These are phyloP conservation scores for Pisolithus marmoratus DNA, from an alignment of 768 basidiomycete species.

Conservation along the genomic window DNA sequence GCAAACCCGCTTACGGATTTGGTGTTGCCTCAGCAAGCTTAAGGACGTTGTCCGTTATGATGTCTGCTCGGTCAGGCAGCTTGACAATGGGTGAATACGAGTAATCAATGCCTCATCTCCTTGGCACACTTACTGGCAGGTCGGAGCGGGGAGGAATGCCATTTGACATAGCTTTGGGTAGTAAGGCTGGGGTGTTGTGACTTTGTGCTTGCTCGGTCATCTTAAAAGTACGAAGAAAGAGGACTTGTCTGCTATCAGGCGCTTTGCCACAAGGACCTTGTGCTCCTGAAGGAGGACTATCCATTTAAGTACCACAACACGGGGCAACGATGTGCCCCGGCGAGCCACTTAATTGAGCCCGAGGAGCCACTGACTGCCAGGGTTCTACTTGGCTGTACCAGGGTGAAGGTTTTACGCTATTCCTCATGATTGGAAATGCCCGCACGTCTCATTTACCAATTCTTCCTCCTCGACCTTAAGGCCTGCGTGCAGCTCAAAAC, in stretches of 20 bases:
- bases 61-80: conserved; percentile 45
- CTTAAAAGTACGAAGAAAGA: background rate
- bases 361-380: too few species aligned
- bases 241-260: background rate
- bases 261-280: background rate
- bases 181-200: background rate
- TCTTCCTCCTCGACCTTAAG: too few species aligned
- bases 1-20: conserved; percentile 30
- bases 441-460: too few species aligned
- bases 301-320: too few species aligned
- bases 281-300: background rate
- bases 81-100: conserved; percentile 13
- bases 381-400: too few species aligned
- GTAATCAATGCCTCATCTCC: background rate
- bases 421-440: background rate
- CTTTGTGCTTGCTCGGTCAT: background rate
- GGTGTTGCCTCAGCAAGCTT: conserved; percentile 33
- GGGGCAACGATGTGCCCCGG: too few species aligned
- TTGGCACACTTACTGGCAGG: conserved; percentile 33
- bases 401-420: background rate
- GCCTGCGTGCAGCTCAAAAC: too few species aligned
- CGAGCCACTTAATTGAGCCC: too few species aligned
- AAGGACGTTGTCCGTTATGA: conserved; percentile 43
- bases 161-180: conserved; percentile 30
- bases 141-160: conserved; percentile 33